Conservation (phyloP, 2,329 filamentous ascomycete species). For the Zymoseptoria crescenta region DNA sequence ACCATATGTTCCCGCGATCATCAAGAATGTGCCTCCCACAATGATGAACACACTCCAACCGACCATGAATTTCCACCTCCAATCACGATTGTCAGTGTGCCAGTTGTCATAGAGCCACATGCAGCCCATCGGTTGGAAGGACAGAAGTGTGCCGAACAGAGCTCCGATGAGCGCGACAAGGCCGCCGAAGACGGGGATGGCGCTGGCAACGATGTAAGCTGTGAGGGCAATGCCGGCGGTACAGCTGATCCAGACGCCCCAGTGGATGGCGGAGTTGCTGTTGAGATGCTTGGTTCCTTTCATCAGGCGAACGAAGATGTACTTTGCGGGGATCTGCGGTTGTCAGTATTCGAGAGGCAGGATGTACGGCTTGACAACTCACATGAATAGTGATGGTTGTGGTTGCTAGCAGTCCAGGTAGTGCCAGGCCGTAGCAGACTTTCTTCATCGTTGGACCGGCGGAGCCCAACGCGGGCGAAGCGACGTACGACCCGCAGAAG, state of each 20-base stretch:
- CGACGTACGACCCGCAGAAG: conserved; percentile 41
- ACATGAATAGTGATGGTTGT: conserved; percentile 16
- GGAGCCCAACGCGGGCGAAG: conserved; percentile 42
- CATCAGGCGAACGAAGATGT: conserved; percentile 18
- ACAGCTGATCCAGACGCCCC: conserved; percentile 14
- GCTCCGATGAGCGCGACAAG: conserved; percentile 23
- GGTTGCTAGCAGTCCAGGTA: conserved; percentile 18
- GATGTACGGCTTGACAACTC: neutral
- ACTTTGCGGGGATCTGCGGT: conserved; percentile 17
- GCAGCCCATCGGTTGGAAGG: conserved; percentile 29
- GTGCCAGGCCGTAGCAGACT: conserved; percentile 35
- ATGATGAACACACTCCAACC: conserved; percentile 29
- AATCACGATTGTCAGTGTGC: conserved; percentile 16
- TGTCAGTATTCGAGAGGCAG: neutral
- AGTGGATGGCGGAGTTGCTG: conserved; percentile 11
- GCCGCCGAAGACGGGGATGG: conserved; percentile 20
- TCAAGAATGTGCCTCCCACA: conserved; percentile 35
- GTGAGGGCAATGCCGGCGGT: conserved; percentile 12
- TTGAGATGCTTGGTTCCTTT: conserved; percentile 17
- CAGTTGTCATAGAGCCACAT: conserved; percentile 42
- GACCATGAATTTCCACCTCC: conserved; percentile 15
- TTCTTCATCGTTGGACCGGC: conserved; percentile 39
- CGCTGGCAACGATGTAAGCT: conserved; percentile 23
- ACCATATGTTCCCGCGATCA: conserved; percentile 40
- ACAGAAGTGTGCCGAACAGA: conserved; percentile 20